These are phyloP conservation scores for Laburnicola sp. DNA, from an alignment of 2,329 filamentous ascomycete genomes.

Conservation along the genomic window DNA sequence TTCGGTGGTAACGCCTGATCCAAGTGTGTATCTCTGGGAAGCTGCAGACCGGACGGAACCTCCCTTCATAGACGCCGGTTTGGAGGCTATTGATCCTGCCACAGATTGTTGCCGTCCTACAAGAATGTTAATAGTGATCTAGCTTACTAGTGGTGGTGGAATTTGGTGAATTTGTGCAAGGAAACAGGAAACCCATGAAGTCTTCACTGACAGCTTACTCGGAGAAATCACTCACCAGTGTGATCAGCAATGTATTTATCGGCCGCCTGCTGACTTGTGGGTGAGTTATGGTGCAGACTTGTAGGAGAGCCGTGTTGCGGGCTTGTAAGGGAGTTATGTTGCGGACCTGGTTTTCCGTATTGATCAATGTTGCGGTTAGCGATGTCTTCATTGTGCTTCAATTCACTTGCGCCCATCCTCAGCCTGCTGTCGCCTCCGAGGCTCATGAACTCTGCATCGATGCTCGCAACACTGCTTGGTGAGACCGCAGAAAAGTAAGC, in stretches of 20 bases:
- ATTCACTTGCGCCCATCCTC: conserved; percentile 15
- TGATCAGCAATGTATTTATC: background rate
- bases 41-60: conserved; percentile 6
- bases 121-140: background rate
- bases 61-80: background rate
- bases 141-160: too few relatives aligned
- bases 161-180: too few relatives aligned
- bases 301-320: background rate
- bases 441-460: conserved; percentile 21
- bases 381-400: conserved; percentile 59
- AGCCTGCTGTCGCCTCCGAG: conserved; percentile 25
- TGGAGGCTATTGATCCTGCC: conserved; percentile 6
- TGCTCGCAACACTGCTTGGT: conserved; percentile 10
- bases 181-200: background rate
- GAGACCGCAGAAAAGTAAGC: conserved; percentile 24
- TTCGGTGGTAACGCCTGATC: conserved; percentile 10
- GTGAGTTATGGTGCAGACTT: conserved; percentile 6
- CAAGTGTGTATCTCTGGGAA: conserved; percentile 7
- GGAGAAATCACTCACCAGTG: background rate
- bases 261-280: background rate
- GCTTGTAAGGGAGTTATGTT: conserved; percentile 6
- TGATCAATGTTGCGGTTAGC: conserved; percentile 34
- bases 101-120: conserved; percentile 1
- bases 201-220: background rate
- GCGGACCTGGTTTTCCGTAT: conserved; percentile 11